Evolutionary conservation across 2,329 filamentous ascomycete genomes (phyloP).

Genomic region (Talaromyces verruculosus): DNA sequence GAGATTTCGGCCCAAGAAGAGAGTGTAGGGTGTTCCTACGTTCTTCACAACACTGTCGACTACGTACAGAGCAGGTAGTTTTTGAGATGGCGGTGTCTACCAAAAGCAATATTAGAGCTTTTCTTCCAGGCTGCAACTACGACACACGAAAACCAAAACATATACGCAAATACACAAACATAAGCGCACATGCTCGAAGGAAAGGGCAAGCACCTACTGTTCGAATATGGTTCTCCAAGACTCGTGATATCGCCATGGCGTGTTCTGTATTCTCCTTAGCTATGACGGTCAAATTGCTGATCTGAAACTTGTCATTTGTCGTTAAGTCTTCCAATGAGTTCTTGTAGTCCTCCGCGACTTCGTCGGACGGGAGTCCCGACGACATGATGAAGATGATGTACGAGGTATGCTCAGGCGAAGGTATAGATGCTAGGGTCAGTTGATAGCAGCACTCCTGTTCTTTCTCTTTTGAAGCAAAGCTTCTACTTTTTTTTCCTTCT

Average conservation of each 20-base stretch:
- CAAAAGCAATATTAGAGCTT: conserved; percentile 36
- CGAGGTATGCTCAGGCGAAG: background rate
- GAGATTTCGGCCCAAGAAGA: conserved; percentile 88
- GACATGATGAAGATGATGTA: conserved; percentile 55
- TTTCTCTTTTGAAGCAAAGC: conserved; percentile 17
- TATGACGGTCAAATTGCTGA: conserved; percentile 95
- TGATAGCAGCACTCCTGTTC: conserved; percentile 11
- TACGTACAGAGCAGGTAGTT: conserved; percentile 93
- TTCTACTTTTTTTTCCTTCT: conserved; percentile 19
- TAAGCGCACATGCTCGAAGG: background rate
- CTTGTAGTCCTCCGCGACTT: conserved; percentile 93
- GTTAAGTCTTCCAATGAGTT: conserved; percentile 89
- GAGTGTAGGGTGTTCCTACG: conserved; percentile 93
- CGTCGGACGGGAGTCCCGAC: conserved; percentile 64
- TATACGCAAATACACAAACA: conserved; percentile 36
- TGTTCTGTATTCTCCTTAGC: conserved; percentile 96
- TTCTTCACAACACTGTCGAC: conserved; percentile 99
- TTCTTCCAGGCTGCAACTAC: conserved; percentile 24
- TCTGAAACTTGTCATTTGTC: conserved; percentile 89
- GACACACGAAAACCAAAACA: conserved; percentile 34
- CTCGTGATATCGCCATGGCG: conserved; percentile 86
- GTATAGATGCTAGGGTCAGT: background rate
- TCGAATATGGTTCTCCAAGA: conserved; percentile 88
- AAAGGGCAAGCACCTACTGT: conserved; percentile 65
- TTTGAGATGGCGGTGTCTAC: conserved; percentile 83